Evolutionary conservation across 768 basidiomycete species (phyloP).

Genomic region (Leccinellum albellum): DNA sequence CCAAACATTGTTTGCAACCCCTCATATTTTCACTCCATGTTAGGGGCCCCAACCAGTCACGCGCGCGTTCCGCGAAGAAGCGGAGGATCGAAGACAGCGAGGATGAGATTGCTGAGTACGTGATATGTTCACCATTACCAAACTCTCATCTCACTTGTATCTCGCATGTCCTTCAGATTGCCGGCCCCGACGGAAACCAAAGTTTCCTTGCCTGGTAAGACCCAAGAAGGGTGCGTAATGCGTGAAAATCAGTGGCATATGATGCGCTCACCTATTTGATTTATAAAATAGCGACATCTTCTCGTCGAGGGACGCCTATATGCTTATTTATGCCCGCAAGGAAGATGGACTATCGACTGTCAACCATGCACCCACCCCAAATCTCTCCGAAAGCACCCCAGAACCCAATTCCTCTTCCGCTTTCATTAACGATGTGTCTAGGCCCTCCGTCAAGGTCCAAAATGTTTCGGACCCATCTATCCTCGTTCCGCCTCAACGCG

Average conservation of each 20-base stretch:
- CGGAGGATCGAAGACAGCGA: conserved; percentile 58
- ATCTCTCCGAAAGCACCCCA: conserved; percentile 16
- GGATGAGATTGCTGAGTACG: conserved; percentile 40
- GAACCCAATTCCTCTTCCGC: conserved; percentile 9
- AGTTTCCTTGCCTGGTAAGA: conserved; percentile 22
- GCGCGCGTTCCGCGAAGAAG: conserved; percentile 43
- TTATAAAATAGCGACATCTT: conserved; percentile 41
- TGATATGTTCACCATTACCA: conserved; percentile 16
- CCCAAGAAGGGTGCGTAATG: conserved; percentile 74
- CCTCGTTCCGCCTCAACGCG: conserved; percentile 52
- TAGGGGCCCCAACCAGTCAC: conserved; percentile 30
- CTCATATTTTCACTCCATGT: conserved; percentile 1
- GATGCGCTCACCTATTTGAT: conserved; percentile 19
- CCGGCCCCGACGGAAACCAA: conserved; percentile 18
- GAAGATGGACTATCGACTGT: conserved; percentile 13
- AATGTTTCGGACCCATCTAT: conserved; percentile 12
- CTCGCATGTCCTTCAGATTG: conserved; percentile 16
- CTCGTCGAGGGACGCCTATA: conserved; percentile 86
- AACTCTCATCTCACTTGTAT: conserved; percentile 14
- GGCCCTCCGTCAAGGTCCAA: conserved; percentile 10
- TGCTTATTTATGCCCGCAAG: conserved; percentile 82
- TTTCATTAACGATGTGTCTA: conserved; percentile 20
- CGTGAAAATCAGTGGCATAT: conserved; percentile 55
- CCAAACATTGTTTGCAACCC: neutral
- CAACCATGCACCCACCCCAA: conserved; percentile 14